These are phyloP conservation scores for Monosiga brevicollis DNA, from an alignment of 78 protist genomes.

Conservation along the genomic window DNA sequence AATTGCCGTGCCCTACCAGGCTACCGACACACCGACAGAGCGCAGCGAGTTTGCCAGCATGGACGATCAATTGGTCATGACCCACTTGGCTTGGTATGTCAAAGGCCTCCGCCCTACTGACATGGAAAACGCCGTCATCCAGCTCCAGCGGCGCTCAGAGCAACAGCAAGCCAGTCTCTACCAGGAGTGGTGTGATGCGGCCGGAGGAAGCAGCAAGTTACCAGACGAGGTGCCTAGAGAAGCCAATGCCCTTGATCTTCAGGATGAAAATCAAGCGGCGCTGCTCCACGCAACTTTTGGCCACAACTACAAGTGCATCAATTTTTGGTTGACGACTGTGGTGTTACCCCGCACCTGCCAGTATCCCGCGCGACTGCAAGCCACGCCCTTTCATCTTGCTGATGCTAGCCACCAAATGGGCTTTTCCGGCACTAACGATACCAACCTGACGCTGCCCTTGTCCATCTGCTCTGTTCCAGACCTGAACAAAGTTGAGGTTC, in stretches of 20 bases:
- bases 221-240: no score
- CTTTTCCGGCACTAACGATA: neutral
- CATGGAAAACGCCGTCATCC: neutral
- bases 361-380: no score
- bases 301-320: no score
- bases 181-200: neutral
- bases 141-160: neutral
- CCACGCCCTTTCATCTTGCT: no score
- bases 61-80: neutral
- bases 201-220: no score
- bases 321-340: no score
- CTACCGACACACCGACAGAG: neutral
- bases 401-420: no score
- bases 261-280: no score
- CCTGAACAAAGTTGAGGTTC: no score
- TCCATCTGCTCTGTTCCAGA: neutral
- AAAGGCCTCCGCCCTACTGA: neutral
- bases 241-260: no score
- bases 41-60: neutral
- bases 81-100: neutral
- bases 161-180: neutral
- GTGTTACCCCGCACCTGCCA: no score
- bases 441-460: neutral
- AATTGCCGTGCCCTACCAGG: neutral
- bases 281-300: no score